These are phyloP conservation scores for Eucalyptus virginea DNA, from an alignment of 345 rosid genomes.

Conservation along the genomic window DNA sequence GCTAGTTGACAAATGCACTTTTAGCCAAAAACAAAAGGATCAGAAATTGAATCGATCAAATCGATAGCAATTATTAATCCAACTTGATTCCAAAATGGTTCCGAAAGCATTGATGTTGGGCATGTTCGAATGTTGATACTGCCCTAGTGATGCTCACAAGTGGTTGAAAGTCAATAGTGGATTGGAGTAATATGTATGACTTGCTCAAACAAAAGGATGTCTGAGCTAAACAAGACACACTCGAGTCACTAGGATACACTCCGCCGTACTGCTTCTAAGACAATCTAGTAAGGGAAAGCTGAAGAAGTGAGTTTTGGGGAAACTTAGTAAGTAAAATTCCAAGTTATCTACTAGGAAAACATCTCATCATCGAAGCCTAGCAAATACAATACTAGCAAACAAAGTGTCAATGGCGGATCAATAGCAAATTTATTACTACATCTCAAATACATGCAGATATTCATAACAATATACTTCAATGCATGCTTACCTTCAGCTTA, in stretches of 20 bases:
- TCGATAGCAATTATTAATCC: background rate
- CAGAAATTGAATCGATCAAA: background rate
- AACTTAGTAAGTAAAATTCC: too few species aligned
- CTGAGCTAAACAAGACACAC: background rate
- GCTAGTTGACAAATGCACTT: background rate
- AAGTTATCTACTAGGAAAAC: accelerated
- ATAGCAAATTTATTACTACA: too few species aligned
- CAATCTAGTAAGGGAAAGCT: background rate
- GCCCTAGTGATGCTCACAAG: background rate
- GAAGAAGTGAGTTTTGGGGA: too few species aligned
- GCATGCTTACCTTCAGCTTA: too few species aligned
- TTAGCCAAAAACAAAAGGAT: background rate
- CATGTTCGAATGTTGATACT: background rate
- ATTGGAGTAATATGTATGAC: background rate
- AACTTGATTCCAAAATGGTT: background rate
- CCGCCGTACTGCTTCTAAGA: background rate
- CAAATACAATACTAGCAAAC: too few species aligned
- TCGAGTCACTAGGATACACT: background rate
- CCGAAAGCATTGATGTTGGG: background rate
- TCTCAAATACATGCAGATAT: too few species aligned
- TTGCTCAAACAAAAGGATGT: background rate
- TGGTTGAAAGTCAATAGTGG: background rate
- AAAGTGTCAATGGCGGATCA: too few species aligned
- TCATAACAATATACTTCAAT: too few species aligned
- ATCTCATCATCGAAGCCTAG: too few species aligned